A percentile compares a stretch with the other conserved stretches of the same genome.
Evolutionary conservation across 352 stramenopile species (phyloP).

Genomic region (Thraustochytrium sp.): DNA sequence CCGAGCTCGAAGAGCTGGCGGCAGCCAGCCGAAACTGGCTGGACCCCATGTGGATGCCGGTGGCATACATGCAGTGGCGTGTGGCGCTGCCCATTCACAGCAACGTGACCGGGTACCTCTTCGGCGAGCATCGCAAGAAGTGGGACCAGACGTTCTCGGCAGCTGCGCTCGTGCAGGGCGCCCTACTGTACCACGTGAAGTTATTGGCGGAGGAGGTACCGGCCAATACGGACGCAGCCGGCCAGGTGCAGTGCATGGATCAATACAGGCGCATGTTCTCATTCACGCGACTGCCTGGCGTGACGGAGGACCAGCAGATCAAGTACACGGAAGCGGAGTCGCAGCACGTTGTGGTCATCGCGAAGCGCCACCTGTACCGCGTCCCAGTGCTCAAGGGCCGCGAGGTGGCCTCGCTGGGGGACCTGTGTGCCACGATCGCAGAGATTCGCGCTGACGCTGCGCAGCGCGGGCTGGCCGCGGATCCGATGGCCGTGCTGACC

Average conservation of each 20-base stretch:
- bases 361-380: conserved; percentile 59
- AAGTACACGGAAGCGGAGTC: conserved; percentile 76
- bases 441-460: not conserved
- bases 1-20: not conserved
- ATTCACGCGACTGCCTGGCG: conserved; percentile 77
- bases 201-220: conserved; percentile 71
- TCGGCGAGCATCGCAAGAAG: conserved; percentile 68
- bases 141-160: conserved; percentile 66
- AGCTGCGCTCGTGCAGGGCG: not conserved
- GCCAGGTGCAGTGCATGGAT: conserved; percentile 73
- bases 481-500: conserved; percentile 79
- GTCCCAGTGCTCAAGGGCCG: conserved; percentile 59
- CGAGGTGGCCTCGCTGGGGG: conserved; percentile 25
- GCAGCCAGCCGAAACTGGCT: not conserved
- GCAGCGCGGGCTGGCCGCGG: not conserved
- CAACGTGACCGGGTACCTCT: conserved; percentile 90
- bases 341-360: conserved; percentile 78
- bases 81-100: conserved; percentile 93
- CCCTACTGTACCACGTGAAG: conserved; percentile 67
- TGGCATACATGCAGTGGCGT: conserved; percentile 76
- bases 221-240: conserved; percentile 73
- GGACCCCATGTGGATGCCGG: not conserved
- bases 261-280: conserved; percentile 92
- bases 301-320: conserved; percentile 66
- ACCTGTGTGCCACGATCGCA: not conserved